Conservation (phyloP, 1,139 yeast genomes). For the Candida tetrigidarum region DNA sequence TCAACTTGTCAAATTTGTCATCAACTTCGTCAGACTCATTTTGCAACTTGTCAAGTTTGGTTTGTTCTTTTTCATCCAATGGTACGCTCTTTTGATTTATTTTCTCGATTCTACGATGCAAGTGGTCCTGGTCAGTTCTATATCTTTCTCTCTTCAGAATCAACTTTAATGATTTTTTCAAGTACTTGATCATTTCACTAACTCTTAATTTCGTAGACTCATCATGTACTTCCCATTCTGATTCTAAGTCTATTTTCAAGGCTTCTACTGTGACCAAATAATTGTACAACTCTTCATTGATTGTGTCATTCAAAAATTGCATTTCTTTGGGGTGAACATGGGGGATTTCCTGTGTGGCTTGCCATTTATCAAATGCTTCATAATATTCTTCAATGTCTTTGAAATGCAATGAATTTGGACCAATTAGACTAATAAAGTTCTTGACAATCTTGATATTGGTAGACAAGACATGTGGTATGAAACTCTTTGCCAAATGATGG, state of each 20-base stretch:
- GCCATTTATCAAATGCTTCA: conserved; percentile 36
- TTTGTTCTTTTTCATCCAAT: conserved; percentile 43
- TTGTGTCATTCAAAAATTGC: conserved; percentile 31
- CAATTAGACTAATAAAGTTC: conserved; percentile 37
- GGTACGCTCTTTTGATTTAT: conserved; percentile 40
- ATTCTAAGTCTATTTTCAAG: conserved; percentile 34
- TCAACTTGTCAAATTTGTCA: conserved; percentile 36
- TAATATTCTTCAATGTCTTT: conserved; percentile 46
- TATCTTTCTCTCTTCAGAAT: conserved; percentile 49
- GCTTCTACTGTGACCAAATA: conserved; percentile 34
- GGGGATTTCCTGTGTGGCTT: conserved; percentile 35
- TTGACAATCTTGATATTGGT: conserved; percentile 36
- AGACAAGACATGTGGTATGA: conserved; percentile 43
- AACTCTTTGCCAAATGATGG: conserved; percentile 32
- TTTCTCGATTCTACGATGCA: conserved; percentile 44
- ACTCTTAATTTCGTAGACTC: conserved; percentile 37
- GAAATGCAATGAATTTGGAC: conserved; percentile 45
- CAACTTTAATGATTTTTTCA: conserved; percentile 42
- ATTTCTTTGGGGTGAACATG: conserved; percentile 46
- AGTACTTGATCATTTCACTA: conserved; percentile 41
- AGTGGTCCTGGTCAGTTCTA: conserved; percentile 45
- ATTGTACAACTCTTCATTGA: conserved; percentile 34
- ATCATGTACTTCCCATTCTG: conserved; percentile 34
- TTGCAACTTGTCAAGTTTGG: conserved; percentile 34
- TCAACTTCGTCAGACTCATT: conserved; percentile 32